Conservation (phyloP, 2,329 filamentous ascomycete species). For the Aureobasidium pullulans region DNA sequence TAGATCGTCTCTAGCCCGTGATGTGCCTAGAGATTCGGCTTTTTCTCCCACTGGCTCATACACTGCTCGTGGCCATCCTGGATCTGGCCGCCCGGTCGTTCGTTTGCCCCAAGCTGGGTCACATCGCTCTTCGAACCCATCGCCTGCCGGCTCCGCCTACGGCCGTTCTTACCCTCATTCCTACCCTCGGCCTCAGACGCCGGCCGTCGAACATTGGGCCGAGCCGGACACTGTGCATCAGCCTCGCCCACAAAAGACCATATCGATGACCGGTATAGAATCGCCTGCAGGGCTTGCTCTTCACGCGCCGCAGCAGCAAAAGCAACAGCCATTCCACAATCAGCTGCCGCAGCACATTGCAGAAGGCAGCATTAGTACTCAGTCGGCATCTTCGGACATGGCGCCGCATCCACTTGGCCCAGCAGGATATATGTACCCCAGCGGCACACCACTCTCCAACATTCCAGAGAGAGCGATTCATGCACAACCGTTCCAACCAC, state of each 20-base stretch:
- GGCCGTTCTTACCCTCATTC: slow-evolving; percentile 30
- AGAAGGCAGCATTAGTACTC: slow-evolving; percentile 27
- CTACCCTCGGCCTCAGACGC: slow-evolving; percentile 48
- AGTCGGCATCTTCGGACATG: slow-evolving; percentile 47
- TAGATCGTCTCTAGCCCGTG: slow-evolving; percentile 68
- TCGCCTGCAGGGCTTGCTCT: slow-evolving; percentile 56
- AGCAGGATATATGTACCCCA: slow-evolving; percentile 49
- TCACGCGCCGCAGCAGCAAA: slow-evolving; percentile 54
- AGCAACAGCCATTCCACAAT: slow-evolving; percentile 86
- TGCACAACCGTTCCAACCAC: slow-evolving; percentile 78
- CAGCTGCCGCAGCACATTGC: slow-evolving; percentile 75
- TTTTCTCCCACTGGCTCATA: slow-evolving; percentile 71
- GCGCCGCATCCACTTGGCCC: slow-evolving; percentile 39
- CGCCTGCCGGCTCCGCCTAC: slow-evolving; percentile 31
- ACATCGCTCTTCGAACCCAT: slow-evolving; percentile 26
- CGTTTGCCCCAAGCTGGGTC: slow-evolving; percentile 63
- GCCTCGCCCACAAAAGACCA: slow-evolving; percentile 86
- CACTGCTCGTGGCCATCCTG: slow-evolving; percentile 54
- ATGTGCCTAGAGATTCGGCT: slow-evolving; percentile 62
- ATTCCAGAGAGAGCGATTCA: slow-evolving; percentile 91
- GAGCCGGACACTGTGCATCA: slow-evolving; percentile 75
- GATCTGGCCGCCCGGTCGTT: slow-evolving; percentile 58
- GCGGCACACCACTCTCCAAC: slow-evolving; percentile 77
- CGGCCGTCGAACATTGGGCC: slow-evolving; percentile 53
- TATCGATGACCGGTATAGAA: slow-evolving; percentile 89